phyloP scores from a whole-genome alignment of 2,329 filamentous ascomycete species.

The Helicocarpus griseus region DNA sequence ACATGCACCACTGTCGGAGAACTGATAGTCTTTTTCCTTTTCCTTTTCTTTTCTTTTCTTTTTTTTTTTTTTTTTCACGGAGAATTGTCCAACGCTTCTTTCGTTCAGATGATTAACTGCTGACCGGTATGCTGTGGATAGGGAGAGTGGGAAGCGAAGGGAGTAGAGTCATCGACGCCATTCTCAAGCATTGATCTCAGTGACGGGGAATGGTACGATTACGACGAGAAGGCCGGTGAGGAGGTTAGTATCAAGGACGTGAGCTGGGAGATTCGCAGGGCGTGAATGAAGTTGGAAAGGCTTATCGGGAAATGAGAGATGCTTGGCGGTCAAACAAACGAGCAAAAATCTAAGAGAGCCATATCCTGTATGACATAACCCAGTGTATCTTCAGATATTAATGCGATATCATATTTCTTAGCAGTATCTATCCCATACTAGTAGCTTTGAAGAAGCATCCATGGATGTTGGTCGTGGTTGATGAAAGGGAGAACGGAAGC shows the following conservation, averaged over 20 bases:
- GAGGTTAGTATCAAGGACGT: conserved; percentile 89
- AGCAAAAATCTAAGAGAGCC: too few relatives aligned
- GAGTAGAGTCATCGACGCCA: conserved; percentile 67
- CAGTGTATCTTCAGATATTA: not conserved
- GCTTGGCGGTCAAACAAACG: not conserved
- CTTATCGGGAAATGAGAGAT: not conserved
- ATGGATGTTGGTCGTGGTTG: too few relatives aligned
- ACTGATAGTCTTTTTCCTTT: too few relatives aligned
- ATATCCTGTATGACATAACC: not conserved
- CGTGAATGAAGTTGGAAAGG: conserved; percentile 34
- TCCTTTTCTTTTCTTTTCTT: not conserved
- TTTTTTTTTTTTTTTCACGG: not conserved
- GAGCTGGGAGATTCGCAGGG: conserved; percentile 72
- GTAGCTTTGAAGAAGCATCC: too few relatives aligned
- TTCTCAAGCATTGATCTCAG: conserved; percentile 72
- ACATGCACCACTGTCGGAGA: too few relatives aligned
- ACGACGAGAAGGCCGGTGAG: conserved; percentile 85
- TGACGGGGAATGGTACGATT: conserved; percentile 96
- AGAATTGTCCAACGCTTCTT: too few relatives aligned
- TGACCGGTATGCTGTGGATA: conserved; percentile 26
- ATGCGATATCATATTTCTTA: not conserved
- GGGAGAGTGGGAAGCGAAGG: conserved; percentile 86
- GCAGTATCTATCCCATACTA: too few relatives aligned
- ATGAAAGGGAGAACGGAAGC: too few relatives aligned
- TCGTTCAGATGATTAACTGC: not conserved